These are phyloP conservation scores for Pisolithus sp. DNA, from an alignment of 768 basidiomycete species.

Conservation along the genomic window DNA sequence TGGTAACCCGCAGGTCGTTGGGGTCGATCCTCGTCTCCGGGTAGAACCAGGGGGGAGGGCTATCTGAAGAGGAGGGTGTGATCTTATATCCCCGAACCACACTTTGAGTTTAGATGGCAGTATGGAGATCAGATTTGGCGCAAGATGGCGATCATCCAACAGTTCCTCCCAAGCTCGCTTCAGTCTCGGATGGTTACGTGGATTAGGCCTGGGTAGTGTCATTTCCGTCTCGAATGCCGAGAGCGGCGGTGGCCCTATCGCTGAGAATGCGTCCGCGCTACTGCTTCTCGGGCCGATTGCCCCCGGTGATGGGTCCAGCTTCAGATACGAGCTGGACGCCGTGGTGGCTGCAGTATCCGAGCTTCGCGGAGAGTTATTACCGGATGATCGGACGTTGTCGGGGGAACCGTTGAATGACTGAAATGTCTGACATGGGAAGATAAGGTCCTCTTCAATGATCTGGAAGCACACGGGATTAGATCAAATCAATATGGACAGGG, in stretches of 20 bases:
- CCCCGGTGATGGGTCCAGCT: constrained; percentile 18
- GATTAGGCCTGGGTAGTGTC: constrained; percentile 28
- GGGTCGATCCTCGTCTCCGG: constrained; percentile 13
- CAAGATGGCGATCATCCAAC: constrained; percentile 52
- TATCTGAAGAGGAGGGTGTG: constrained; percentile 43
- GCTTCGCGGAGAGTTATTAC: constrained; percentile 20
- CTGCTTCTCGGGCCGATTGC: constrained; percentile 10
- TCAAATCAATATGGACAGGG: not conserved
- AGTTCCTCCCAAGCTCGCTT: constrained; percentile 63
- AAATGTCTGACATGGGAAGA: constrained; percentile 51
- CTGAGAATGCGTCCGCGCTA: constrained; percentile 8
- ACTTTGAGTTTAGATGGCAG: constrained; percentile 62
- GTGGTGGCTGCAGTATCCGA: constrained; percentile 23
- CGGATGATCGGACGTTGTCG: constrained; percentile 12
- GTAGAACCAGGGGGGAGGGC: constrained; percentile 50
- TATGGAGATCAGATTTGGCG: constrained; percentile 47
- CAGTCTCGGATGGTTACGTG: constrained; percentile 57
- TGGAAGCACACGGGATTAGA: constrained; percentile 21
- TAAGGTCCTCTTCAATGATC: constrained; percentile 69
- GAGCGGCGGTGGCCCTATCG: constrained; percentile 17
- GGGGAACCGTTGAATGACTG: constrained; percentile 3
- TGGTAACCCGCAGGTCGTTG: constrained; percentile 11
- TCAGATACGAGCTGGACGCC: constrained; percentile 8
- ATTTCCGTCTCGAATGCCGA: constrained; percentile 8
- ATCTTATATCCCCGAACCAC: constrained; percentile 48